Base-by-base conservation (phyloP, 202 grass and related monocot genomes). In the Tripidium arundinaceum region DNA sequence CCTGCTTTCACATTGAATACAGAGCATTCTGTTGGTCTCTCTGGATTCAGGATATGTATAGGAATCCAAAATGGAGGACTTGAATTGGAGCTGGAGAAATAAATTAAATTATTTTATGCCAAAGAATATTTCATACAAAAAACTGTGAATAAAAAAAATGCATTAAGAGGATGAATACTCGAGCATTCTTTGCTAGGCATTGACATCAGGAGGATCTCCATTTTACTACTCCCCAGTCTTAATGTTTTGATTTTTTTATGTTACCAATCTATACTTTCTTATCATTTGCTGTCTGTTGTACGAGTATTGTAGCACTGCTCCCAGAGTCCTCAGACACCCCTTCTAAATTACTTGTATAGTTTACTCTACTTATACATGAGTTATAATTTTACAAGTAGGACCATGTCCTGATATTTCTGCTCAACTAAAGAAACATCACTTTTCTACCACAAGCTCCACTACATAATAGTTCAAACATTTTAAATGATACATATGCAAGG, bases 61-160 rank as follows among this genome's bases (percentile, higher is more conserved):
- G 96, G 92, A 83, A 99, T 96, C 96, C 96, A 99, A 83, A 99
- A 99, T 65, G 96, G 96, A 49, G 96, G 87, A 6, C 89, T 91
- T 83, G 92, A 85, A 81, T 85, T 96, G 24, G 96, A 96, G 81
- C 96, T 99, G 96, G 70, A 94, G 85, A 81, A 79, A 52, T 41
- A 64, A 12, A 34, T 50, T 79, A 40, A 49, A 77, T 84, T 37
- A 66, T 52, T 87, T 78, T 54, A 49, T 24, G 8, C 58, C 24
- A 61, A 75, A 74, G 12, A 86, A 67, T 49, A 45, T 54, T 54
- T n/a, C 68, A 52, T 37, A 78, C 19, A 3, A 54, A 55, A 63
- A 71, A 75, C 11, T 38, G 34, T n/a, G 40, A 39, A 39, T 33
- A 39, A 78, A 67, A 21, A n/a, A 62, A 45, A 45, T 31, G 11